phyloP scores from a whole-genome alignment of 1,139 yeast genomes.

The Candida tetrigidarum region DNA sequence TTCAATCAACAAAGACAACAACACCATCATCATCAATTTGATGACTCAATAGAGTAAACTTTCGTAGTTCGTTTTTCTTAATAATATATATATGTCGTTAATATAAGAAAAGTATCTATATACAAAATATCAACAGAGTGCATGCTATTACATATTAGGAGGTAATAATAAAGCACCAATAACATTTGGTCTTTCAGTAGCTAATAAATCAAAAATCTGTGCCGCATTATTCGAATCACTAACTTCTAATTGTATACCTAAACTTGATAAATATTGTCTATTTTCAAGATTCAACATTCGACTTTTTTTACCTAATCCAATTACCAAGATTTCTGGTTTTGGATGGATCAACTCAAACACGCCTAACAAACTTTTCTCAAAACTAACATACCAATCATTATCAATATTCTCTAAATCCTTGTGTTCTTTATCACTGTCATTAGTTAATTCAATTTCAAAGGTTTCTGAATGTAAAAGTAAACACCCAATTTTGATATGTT shows the following conservation, averaged over 20 bases:
- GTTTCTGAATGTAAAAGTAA: slow-evolving; percentile 67
- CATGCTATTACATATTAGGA: slow-evolving; percentile 59
- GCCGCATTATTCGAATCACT: slow-evolving; percentile 74
- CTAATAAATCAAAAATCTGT: slow-evolving; percentile 70
- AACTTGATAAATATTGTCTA: slow-evolving; percentile 47
- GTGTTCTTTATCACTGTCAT: too few species aligned
- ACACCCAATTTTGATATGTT: slow-evolving; percentile 40
- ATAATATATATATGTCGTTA: neutral
- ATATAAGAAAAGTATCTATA: neutral
- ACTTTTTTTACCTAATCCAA: slow-evolving; percentile 70
- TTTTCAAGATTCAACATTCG: slow-evolving; percentile 64
- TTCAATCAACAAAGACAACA: slow-evolving; percentile 4
- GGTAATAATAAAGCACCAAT: slow-evolving; percentile 75
- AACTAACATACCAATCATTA: slow-evolving; percentile 49
- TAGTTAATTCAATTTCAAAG: slow-evolving; percentile 60
- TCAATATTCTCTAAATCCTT: slow-evolving; percentile 28
- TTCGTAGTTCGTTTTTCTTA: neutral
- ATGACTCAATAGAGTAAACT: slow-evolving; percentile 10
- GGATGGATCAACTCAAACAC: slow-evolving; percentile 67
- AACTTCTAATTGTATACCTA: slow-evolving; percentile 73
- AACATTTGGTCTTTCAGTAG: slow-evolving; percentile 77
- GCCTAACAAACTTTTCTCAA: slow-evolving; percentile 41
- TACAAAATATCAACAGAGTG: neutral
- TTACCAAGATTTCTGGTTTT: slow-evolving; percentile 73
- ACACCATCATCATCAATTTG: slow-evolving; percentile 3